Evolutionary conservation across 2,329 filamentous ascomycete genomes (phyloP), one percentile per base, ranked within the genome.

Genomic region (Venturiaceae sp.): DNA sequence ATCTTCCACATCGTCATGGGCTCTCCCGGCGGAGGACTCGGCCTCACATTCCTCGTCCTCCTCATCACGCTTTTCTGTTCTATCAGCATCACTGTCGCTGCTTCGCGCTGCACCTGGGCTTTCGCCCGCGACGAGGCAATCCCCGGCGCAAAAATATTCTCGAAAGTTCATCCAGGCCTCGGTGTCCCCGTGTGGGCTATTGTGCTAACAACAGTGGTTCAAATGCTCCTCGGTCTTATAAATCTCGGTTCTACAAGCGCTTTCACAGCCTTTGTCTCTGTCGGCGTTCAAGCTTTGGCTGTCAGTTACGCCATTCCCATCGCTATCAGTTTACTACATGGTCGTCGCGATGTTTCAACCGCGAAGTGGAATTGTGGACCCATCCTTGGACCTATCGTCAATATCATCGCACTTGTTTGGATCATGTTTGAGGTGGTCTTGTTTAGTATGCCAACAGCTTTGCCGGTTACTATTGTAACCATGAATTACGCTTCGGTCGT

Each of bases 1-100:
- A 74, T 92, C 34, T 91, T 92, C 79, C 88, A 88, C 72, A 84
- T 77, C 0, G 87, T 85, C 9, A 92, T 88, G 0, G 87, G 87
- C 1, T 88, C 85, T 26, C 79, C 85, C 0, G 83, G 77, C 5
- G 88, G 87, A 23, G 88, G 88, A 0, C 90, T 92, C 63, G 87
- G 85, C 0, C 77, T 92, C 5, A 77, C 91, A 13, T 87, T 92
- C 63, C 69, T 81, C 11, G 74, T 81, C 8, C 67, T 82, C 2
- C 69, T 74, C 3, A 71, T 81, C 59, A 78, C 75, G 0, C 66
- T 81, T 47, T 81, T 81, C 67, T 81, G 78, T 69, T 76, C 74
- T 32, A 80, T 82, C 62, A 75, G 73, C 44, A 80, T 80, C 62
- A 80, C 78, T 0, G 73, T 75, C 1, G 78, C 78, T 0, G 78